Percentiles rank a stretch among this genome's conserved stretches.
Evolutionary conservation across 352 stramenopile species (phyloP).

Genomic region (Elongisporangium prolatum): DNA sequence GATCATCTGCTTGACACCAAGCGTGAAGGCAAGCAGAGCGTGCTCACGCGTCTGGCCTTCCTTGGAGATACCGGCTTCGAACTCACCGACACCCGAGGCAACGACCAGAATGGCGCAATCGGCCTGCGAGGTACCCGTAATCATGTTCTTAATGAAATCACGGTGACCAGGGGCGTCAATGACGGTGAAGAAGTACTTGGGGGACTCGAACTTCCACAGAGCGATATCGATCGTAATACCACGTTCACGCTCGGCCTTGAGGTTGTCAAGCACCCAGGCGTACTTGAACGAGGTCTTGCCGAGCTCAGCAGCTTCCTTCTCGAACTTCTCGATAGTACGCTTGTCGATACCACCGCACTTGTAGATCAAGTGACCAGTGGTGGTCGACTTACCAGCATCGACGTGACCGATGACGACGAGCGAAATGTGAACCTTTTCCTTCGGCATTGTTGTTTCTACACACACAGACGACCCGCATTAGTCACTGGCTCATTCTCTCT

Average conservation of each 20-base stretch:
- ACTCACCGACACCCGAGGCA: slow-evolving; percentile 89
- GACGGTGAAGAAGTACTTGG: slow-evolving; percentile 96
- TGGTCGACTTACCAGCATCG: slow-evolving; percentile 99
- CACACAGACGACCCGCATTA: slow-evolving; percentile 4
- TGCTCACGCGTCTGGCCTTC: slow-evolving; percentile 96
- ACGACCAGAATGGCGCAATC: slow-evolving; percentile 91
- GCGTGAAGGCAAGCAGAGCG: slow-evolving; percentile 94
- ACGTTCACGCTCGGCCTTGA: slow-evolving; percentile 97
- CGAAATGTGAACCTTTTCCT: slow-evolving; percentile 88
- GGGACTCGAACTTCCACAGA: slow-evolving; percentile 97
- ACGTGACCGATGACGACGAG: slow-evolving; percentile 96
- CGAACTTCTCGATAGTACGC: slow-evolving; percentile 98
- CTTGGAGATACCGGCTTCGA: slow-evolving; percentile 95
- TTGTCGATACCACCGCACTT: slow-evolving; percentile 99
- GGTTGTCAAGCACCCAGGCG: slow-evolving; percentile 98
- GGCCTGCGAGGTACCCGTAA: slow-evolving; percentile 96
- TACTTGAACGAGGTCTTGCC: slow-evolving; percentile 99
- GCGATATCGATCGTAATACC: slow-evolving; percentile 98
- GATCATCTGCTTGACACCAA: slow-evolving; percentile 69
- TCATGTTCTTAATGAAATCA: slow-evolving; percentile 99
- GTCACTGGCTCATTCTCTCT: neutral
- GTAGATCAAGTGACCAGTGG: slow-evolving; percentile 98
- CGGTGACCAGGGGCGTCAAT: slow-evolving; percentile 97
- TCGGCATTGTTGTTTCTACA: slow-evolving; percentile 32
- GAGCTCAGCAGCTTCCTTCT: slow-evolving; percentile 96